Evolutionary conservation across 2,329 filamentous ascomycete species (phyloP), one percentile per base, ranked within the genome.

Genomic region (Apiospora saccharicola): DNA sequence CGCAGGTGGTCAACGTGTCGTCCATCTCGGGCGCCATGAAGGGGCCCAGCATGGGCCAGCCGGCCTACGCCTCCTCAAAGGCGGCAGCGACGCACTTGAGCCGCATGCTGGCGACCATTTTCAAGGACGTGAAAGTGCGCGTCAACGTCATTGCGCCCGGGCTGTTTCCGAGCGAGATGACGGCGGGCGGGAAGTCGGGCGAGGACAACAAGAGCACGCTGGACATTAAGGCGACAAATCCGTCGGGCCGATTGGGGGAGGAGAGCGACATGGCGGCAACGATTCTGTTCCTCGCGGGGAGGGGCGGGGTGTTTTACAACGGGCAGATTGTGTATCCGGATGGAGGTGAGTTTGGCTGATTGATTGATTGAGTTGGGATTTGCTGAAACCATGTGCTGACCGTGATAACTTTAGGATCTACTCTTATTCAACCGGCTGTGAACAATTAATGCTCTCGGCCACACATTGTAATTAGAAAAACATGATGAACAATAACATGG

Each of bases 121-220:
- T 86, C 74, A 79, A 79, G 70, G 82, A 85, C 68, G 83, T 88
- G 68, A 86, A 87, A 76, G 85, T 91, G 61, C 82, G 88, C 16
- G 85, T 90, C 72, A 90, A 91, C 79, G 84, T 81, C 67, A 89
- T 91, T 73, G 86, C 87, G 0, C 88, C 88, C 0, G 87, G 87
- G 13, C 80, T 90, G 4, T 79, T 79, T 71, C 76, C 77, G 14
- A 76, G 77, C 43, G 79, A 87, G 82, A 87, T 88, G 85, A 88
- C 86, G 8, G 82, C 83, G 12, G 83, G 84, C 0, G 83, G 84
- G 0, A 75, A 78, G 14, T 85, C 84, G 2, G 82, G 81, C 22
- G 82, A 85, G 24, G 81, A 85, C 53, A 86, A 87, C 77, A 87
- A 87, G 79, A 84, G 81, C 30, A 78, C 80, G 34, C 80, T 87